Evolutionary conservation across 768 basidiomycete species (phyloP).

Genomic region (Lactifluus pinguis): DNA sequence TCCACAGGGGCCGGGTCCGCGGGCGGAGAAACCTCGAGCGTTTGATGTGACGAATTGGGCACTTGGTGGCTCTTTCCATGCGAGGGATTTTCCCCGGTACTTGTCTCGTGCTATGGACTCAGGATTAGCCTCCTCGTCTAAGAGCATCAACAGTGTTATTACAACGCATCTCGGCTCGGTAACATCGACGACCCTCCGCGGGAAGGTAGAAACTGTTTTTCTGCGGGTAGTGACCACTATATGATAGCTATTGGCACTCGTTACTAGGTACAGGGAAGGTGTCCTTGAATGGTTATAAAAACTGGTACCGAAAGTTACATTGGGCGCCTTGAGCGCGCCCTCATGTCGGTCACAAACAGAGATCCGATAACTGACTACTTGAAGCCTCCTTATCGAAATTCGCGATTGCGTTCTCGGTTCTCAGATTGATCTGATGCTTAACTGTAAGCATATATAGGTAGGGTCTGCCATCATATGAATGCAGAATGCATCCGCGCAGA

Average conservation of each 20-base stretch:
- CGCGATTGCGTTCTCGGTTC: neutral
- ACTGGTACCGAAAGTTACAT: neutral
- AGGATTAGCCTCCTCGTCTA: neutral
- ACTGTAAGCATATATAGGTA: constrained; percentile 13
- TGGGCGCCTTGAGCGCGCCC: neutral
- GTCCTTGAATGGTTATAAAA: neutral
- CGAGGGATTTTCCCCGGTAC: neutral
- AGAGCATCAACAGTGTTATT: neutral
- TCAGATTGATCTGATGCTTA: neutral
- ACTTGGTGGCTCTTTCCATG: constrained; percentile 2
- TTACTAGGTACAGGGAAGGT: neutral
- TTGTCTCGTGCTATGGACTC: neutral
- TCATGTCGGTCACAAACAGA: neutral
- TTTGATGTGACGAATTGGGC: neutral
- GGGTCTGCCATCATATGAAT: neutral
- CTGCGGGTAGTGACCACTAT: neutral
- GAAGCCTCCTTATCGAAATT: constrained; percentile 1
- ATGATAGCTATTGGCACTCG: neutral
- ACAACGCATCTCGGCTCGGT: neutral
- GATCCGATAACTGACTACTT: neutral
- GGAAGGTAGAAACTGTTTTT: neutral
- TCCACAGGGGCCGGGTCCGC: constrained; percentile 9
- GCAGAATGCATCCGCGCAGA: constrained; percentile 9
- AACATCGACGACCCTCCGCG: neutral
- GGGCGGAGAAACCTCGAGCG: constrained; percentile 12